These are phyloP conservation scores for Bombardia bombarda DNA, from an alignment of 495 filamentous ascomycete genomes.

Conservation along the genomic window DNA sequence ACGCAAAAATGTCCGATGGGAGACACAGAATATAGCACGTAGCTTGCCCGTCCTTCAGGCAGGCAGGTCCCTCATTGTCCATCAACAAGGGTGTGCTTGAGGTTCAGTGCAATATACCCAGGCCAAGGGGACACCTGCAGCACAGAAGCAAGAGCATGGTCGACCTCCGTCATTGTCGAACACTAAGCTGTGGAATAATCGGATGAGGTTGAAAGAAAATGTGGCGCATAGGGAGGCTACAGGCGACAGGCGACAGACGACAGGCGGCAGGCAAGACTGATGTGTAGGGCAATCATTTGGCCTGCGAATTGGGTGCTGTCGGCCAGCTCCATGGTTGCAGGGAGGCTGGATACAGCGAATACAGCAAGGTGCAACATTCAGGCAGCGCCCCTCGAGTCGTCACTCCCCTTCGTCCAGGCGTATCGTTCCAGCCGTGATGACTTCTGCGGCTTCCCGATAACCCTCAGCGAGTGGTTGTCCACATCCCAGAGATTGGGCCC, in stretches of 20 bases:
- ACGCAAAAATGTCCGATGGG: constrained; percentile 25
- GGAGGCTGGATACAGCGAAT: not conserved
- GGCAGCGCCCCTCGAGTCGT: constrained; percentile 26
- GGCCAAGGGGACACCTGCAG: not conserved
- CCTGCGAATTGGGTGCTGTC: not conserved
- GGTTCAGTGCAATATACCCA: not conserved
- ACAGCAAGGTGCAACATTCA: constrained; percentile 8
- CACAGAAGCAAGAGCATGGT: not conserved
- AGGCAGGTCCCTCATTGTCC: constrained; percentile 8
- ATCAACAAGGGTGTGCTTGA: not conserved
- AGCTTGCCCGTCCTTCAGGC: constrained; percentile 1
- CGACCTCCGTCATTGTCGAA: not conserved
- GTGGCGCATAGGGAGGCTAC: constrained; percentile 22
- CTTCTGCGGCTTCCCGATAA: constrained; percentile 13
- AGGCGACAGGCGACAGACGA: constrained; percentile 4
- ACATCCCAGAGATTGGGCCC: constrained; percentile 1
- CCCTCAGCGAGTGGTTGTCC: not conserved
- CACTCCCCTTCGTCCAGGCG: constrained; percentile 10
- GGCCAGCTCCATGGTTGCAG: not conserved
- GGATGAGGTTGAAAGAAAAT: constrained; percentile 23
- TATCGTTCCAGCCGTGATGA: constrained; percentile 15
- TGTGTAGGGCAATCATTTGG: constrained; percentile 15
- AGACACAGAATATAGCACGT: constrained; percentile 14
- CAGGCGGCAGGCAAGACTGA: constrained; percentile 7
- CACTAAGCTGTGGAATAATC: constrained; percentile 2